These are phyloP conservation scores for Persicaria maculosa DNA, from an alignment of 148 eudicot genomes.

Conservation along the genomic window DNA sequence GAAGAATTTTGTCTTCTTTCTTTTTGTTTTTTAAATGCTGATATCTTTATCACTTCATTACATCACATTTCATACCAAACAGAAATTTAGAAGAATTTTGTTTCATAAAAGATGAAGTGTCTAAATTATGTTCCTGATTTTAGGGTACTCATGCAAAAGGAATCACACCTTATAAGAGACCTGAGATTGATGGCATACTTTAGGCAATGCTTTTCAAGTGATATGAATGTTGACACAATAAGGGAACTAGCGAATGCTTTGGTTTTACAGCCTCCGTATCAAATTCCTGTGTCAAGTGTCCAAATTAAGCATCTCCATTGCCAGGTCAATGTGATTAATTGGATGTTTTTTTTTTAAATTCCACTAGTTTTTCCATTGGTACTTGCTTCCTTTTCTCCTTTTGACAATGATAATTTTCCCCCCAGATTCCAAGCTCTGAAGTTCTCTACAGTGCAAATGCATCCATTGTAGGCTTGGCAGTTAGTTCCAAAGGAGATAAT, in stretches of 20 bases:
- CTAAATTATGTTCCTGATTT: slow-evolving; percentile 7
- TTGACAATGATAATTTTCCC: background rate
- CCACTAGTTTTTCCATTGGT: background rate
- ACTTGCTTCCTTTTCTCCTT: slow-evolving; percentile 1
- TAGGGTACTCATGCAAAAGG: slow-evolving; percentile 65
- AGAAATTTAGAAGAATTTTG: background rate
- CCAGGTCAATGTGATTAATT: slow-evolving; percentile 53
- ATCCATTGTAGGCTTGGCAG: slow-evolving; percentile 70
- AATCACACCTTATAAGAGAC: slow-evolving; percentile 69
- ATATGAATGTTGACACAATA: slow-evolving; percentile 41
- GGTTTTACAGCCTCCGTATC: slow-evolving; percentile 78
- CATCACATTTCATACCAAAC: background rate
- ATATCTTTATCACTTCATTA: background rate
- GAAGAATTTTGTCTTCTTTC: background rate
- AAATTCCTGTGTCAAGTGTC: slow-evolving; percentile 57
- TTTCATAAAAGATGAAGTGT: background rate
- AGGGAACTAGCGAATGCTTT: slow-evolving; percentile 82
- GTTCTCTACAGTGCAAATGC: slow-evolving; percentile 73
- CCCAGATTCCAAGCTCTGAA: slow-evolving; percentile 59
- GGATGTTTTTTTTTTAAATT: background rate
- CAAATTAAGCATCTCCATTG: slow-evolving; percentile 75
- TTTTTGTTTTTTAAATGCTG: background rate
- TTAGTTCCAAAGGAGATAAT: slow-evolving; percentile 40
- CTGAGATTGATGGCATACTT: slow-evolving; percentile 69
- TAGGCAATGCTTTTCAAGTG: slow-evolving; percentile 73